Evolutionary conservation across 208 protist genomes (phyloP).

Genomic region (Porcisia deanei): DNA sequence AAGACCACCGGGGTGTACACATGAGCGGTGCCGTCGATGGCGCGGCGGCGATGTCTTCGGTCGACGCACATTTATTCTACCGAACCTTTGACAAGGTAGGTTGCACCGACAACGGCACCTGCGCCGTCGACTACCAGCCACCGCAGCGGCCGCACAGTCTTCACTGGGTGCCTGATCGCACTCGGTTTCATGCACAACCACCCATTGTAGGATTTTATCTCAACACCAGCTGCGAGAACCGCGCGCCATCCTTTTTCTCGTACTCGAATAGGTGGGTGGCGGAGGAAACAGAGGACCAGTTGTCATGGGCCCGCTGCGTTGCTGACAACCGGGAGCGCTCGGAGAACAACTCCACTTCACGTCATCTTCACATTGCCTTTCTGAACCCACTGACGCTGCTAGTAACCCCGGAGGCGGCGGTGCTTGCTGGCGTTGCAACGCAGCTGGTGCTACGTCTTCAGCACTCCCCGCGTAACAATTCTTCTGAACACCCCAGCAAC

Average conservation of each 20-base stretch:
- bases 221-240: conserved; percentile 15
- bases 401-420: conserved; percentile 49
- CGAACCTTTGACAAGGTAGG: conserved; percentile 42
- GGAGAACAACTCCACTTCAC: conserved; percentile 61
- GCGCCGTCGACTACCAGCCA: conserved; percentile 42
- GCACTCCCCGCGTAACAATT: conserved; percentile 5
- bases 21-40: neutral
- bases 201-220: conserved; percentile 52
- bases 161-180: conserved; percentile 30
- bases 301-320: conserved; percentile 47
- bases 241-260: conserved; percentile 24
- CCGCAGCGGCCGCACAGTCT: conserved; percentile 18
- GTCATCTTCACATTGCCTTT: conserved; percentile 72
- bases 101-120: conserved; percentile 31
- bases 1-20: neutral
- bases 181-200: conserved; percentile 51
- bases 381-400: conserved; percentile 62
- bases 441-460: conserved; percentile 17
- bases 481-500: conserved; percentile 13
- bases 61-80: conserved; percentile 44
- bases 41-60: neutral
- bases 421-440: conserved; percentile 25
- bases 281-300: conserved; percentile 28
- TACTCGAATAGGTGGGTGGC: conserved; percentile 9
- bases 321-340: conserved; percentile 80